phyloP scores from a whole-genome alignment of 2,329 filamentous ascomycete genomes.

The Venturiaceae sp. region DNA sequence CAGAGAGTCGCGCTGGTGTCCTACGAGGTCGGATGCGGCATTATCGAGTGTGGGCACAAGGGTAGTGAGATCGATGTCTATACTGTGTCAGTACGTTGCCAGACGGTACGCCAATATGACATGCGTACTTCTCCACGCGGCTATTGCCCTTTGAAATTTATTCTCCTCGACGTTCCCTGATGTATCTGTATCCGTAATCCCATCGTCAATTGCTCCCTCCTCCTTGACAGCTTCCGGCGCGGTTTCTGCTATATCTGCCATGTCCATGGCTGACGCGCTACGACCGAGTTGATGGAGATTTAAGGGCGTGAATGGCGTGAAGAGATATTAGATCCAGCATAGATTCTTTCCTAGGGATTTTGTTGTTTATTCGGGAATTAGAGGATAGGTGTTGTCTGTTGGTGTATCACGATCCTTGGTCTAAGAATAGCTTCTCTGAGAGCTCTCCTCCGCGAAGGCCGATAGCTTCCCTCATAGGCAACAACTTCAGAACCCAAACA shows the following conservation, averaged over 20 bases:
- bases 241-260: slow-evolving; percentile 6
- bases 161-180: slow-evolving; percentile 53
- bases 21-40: slow-evolving; percentile 88
- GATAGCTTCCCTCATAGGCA: background rate
- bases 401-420: background rate
- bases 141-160: slow-evolving; percentile 94
- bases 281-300: background rate
- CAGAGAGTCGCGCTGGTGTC: slow-evolving; percentile 89
- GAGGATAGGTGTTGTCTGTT: background rate
- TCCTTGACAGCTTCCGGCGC: slow-evolving; percentile 5
- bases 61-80: slow-evolving; percentile 78
- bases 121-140: slow-evolving; percentile 80
- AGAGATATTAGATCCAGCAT: background rate
- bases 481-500: background rate
- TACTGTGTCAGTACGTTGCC: slow-evolving; percentile 13
- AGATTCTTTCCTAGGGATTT: background rate
- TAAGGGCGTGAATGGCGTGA: background rate
- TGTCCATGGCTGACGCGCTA: slow-evolving; percentile 7
- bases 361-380: background rate
- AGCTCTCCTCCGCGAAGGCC: background rate
- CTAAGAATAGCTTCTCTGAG: background rate
- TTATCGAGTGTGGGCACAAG: slow-evolving; percentile 81
- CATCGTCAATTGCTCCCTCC: background rate
- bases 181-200: background rate
- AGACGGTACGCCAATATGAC: background rate